These are phyloP conservation scores for Microdochium trichocladiopsis DNA, from an alignment of 2,329 filamentous ascomycete genomes.

Conservation along the genomic window DNA sequence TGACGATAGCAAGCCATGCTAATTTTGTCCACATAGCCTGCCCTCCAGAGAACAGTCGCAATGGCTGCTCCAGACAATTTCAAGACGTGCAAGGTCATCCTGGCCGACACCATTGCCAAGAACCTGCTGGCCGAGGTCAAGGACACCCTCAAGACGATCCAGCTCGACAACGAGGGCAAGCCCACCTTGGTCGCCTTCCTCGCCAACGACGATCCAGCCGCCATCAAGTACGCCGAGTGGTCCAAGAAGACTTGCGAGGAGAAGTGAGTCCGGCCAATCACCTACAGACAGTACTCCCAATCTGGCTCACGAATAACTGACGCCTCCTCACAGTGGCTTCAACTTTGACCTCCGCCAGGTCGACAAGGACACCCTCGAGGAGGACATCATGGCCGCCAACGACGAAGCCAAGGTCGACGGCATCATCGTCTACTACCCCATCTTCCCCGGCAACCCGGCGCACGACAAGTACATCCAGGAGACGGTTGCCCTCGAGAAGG, in stretches of 20 bases:
- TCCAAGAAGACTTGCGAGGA: conserved; percentile 94
- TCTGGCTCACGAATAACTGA: not conserved
- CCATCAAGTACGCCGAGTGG: conserved; percentile 92
- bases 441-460: conserved; percentile 71
- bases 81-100: conserved; percentile 85
- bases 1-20: too few relatives aligned
- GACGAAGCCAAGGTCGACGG: conserved; percentile 69
- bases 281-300: not conserved
- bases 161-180: conserved; percentile 43
- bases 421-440: conserved; percentile 98
- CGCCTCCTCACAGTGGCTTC: conserved; percentile 60
- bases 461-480: conserved; percentile 96
- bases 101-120: conserved; percentile 83
- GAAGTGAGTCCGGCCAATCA: conserved; percentile 60
- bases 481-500: conserved; percentile 82
- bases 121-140: conserved; percentile 71
- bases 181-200: conserved; percentile 87
- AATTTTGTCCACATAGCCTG: too few relatives aligned
- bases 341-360: conserved; percentile 79
- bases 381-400: conserved; percentile 81
- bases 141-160: conserved; percentile 64
- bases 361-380: conserved; percentile 83
- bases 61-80: conserved; percentile 38
- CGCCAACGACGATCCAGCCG: conserved; percentile 85
- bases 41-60: conserved; percentile 3